Evolutionary conservation across 768 basidiomycete species (phyloP).

Genomic region (Nevesoporus exiguus): DNA sequence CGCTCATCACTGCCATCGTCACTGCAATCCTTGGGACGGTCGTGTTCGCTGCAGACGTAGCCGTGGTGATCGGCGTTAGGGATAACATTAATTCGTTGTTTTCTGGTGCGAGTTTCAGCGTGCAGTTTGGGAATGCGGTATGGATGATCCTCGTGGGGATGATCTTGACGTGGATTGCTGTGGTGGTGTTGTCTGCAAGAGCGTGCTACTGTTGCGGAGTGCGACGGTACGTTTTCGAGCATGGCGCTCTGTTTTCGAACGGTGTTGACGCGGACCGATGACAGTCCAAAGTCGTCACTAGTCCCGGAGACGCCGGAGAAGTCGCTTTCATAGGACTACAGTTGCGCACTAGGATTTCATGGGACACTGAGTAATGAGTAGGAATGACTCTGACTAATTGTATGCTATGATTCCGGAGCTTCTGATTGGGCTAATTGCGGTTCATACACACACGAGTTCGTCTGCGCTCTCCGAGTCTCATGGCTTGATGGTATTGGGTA

Average conservation of each 20-base stretch:
- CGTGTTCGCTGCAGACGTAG: constrained; percentile 61
- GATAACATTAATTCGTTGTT: constrained; percentile 38
- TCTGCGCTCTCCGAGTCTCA: background rate
- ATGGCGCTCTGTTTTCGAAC: background rate
- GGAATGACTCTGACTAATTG: background rate
- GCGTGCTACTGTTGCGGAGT: constrained; percentile 70
- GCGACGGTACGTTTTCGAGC: constrained; percentile 31
- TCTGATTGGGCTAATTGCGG: background rate
- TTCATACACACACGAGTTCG: background rate
- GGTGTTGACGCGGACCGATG: constrained; percentile 6
- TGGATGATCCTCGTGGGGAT: constrained; percentile 68
- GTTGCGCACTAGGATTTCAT: background rate
- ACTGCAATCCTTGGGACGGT: constrained; percentile 52
- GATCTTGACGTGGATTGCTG: constrained; percentile 55
- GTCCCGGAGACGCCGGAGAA: constrained; percentile 3
- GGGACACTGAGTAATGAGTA: background rate
- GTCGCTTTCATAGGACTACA: background rate
- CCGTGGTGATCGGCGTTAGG: constrained; percentile 52
- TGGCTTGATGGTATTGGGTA: background rate
- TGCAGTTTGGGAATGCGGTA: constrained; percentile 62
- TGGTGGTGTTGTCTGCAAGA: constrained; percentile 58
- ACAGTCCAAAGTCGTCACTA: constrained; percentile 3
- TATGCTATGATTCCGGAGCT: background rate
- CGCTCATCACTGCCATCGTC: constrained; percentile 56
- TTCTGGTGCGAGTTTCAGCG: constrained; percentile 39